Evolutionary conservation across 2,329 filamentous ascomycete species (phyloP), one percentile per base, ranked within the genome.

Genomic region (Paecilomyces variotii): DNA sequence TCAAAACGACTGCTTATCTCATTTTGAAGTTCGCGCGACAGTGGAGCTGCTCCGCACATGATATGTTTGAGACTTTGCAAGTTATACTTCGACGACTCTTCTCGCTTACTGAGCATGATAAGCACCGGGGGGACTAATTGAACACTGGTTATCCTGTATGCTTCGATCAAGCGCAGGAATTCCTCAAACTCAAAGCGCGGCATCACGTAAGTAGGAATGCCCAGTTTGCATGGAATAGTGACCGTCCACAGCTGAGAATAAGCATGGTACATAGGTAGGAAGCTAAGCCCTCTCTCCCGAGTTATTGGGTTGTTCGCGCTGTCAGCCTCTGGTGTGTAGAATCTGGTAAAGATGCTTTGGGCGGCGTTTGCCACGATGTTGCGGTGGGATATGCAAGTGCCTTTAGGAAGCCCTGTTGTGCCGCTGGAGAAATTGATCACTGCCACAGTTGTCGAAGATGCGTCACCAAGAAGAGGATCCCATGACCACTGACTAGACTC

Each of bases 371-470:
- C 81, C 51, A 91, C 82, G 67, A 90, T 89, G 64, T 90, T 88
- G 60, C 79, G 78, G 72, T 95, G 90, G n/a, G 86, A 85, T 63
- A 94, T 88, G 73, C 89, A 85, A 12, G 94, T 90, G 10, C 91
- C 91, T 71, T 95, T 95, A 9, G 90, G 89, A 3, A 91, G 80
- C 5, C 91, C 90, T 0, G 91, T 95, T 0, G 88, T 92, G 10
- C 90, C 77, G 55, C 70, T 73, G 63, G 85, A 89, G 74, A 93
- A 95, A 72, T 95, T 94, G 61, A 95, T 81, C 26, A 84, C 87
- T 64, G 87, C 84, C 0, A 84, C 83, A 4, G 67, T 73, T 7
- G 60, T 49, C 53, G 26, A 24, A 27, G 61, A 51, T 9, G 70
- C 58, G 2, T 68, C 62, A 12, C 26, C 25, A 32, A 24, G n/a